Evolutionary conservation across 441 rosid genomes (phyloP).

Genomic region (Mallotus japonicus): DNA sequence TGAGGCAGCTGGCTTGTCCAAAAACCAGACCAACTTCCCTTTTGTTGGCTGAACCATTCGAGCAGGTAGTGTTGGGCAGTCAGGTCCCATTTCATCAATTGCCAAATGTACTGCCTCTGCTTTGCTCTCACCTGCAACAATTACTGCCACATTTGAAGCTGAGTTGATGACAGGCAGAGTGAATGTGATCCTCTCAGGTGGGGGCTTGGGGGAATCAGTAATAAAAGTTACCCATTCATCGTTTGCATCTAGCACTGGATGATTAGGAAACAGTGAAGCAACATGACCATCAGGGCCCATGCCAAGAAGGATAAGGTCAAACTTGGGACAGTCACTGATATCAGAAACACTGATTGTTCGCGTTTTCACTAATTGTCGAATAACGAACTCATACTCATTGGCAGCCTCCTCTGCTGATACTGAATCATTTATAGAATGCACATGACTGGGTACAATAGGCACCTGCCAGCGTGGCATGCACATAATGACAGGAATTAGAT

Average conservation of each 20-base stretch:
- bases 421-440: slow-evolving; percentile 78
- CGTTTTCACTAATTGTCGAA: slow-evolving; percentile 69
- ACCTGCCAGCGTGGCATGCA: slow-evolving; percentile 45
- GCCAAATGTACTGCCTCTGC: slow-evolving; percentile 74
- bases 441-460: slow-evolving; percentile 67
- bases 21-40: slow-evolving; percentile 79
- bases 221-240: slow-evolving; percentile 79
- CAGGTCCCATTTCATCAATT: slow-evolving; percentile 43
- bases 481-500: slow-evolving; percentile 20
- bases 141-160: slow-evolving; percentile 70
- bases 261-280: slow-evolving; percentile 85
- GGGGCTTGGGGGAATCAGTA: slow-evolving; percentile 75
- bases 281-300: slow-evolving; percentile 92
- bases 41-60: slow-evolving; percentile 59
- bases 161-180: slow-evolving; percentile 92
- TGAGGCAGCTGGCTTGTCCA: slow-evolving; percentile 77
- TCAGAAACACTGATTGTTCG: slow-evolving; percentile 67
- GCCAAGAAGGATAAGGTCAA: slow-evolving; percentile 85
- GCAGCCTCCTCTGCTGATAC: slow-evolving; percentile 90
- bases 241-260: slow-evolving; percentile 51
- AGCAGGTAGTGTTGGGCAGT: slow-evolving; percentile 51
- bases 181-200: slow-evolving; percentile 91
- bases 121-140: slow-evolving; percentile 72
- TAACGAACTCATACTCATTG: slow-evolving; percentile 60
- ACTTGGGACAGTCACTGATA: slow-evolving; percentile 80